phyloP scores from a whole-genome alignment of 1,139 yeast genomes.

The Saccharomycopsis hybrid region DNA sequence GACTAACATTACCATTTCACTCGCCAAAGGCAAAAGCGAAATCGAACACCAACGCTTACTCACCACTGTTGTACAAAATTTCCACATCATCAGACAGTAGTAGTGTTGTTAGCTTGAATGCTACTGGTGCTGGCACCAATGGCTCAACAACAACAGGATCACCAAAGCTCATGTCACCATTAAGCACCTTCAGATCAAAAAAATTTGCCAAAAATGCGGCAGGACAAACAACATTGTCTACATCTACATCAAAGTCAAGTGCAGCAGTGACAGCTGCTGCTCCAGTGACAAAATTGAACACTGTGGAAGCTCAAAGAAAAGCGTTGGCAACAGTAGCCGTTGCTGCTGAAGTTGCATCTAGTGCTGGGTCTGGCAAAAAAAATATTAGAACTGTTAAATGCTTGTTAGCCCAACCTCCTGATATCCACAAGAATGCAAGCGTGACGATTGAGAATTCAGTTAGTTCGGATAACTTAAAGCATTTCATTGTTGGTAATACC shows the following conservation, averaged over 20 bases:
- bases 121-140: no score
- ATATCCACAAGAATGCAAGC: constrained; percentile 12
- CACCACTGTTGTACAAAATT: constrained; percentile 20
- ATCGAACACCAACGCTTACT: not conserved
- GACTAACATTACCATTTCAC: constrained; percentile 10
- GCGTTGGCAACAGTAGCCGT: no score
- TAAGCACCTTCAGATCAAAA: constrained; percentile 12
- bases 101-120: no score
- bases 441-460: constrained; percentile 15
- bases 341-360: no score
- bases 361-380: no score
- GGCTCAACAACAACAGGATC: constrained; percentile 5
- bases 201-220: constrained; percentile 7
- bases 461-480: constrained; percentile 19
- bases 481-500: constrained; percentile 12
- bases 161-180: constrained; percentile 16
- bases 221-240: no score
- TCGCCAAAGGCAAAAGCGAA: constrained; percentile 8
- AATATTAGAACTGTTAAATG: constrained; percentile 4
- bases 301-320: no score
- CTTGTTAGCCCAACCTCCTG: constrained; percentile 19
- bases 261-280: no score
- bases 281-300: no score
- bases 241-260: no score
- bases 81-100: no score